phyloP scores from a whole-genome alignment of 73 alveolate species.

The Paraurostyla sp. region DNA sequence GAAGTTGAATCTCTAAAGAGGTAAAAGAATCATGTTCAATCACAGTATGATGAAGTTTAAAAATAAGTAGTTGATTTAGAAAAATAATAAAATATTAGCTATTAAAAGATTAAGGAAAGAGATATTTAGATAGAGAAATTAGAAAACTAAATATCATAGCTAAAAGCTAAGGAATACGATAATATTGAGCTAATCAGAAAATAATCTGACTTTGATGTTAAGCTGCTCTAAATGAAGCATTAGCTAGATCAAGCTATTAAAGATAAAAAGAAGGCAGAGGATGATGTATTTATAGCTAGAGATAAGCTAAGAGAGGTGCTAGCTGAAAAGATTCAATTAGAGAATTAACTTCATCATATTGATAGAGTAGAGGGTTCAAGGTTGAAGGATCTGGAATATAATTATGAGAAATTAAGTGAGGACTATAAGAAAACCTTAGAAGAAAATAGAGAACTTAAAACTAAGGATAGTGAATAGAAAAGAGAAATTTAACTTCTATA shows the following conservation, averaged over 20 bases:
- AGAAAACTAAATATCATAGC: not conserved
- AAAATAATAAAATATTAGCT: not conserved
- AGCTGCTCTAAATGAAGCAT: not conserved
- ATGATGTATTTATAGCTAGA: slow-evolving; percentile 1
- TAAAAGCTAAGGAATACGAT: slow-evolving; percentile 51
- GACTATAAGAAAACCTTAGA: not conserved
- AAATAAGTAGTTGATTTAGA: not conserved
- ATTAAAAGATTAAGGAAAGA: not conserved
- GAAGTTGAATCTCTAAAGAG: slow-evolving; percentile 26
- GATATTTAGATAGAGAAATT: not conserved
- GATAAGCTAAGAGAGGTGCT: slow-evolving; percentile 44
- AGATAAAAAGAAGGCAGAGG: slow-evolving; percentile 55
- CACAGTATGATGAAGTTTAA: not conserved
- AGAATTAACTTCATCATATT: slow-evolving; percentile 3
- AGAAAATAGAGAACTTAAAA: not conserved
- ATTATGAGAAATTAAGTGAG: not conserved
- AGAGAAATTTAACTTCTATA: not conserved
- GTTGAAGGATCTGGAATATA: not conserved
- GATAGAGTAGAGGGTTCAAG: slow-evolving; percentile 37
- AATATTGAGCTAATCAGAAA: not conserved
- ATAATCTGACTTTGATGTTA: slow-evolving; percentile 8
- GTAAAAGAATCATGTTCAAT: not conserved
- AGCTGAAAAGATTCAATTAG: slow-evolving; percentile 14
- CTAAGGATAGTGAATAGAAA: not conserved
- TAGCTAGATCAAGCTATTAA: slow-evolving; percentile 13